Base-by-base conservation (phyloP, 1,284 basidiomycete genomes). In the Waitea zeae region DNA sequence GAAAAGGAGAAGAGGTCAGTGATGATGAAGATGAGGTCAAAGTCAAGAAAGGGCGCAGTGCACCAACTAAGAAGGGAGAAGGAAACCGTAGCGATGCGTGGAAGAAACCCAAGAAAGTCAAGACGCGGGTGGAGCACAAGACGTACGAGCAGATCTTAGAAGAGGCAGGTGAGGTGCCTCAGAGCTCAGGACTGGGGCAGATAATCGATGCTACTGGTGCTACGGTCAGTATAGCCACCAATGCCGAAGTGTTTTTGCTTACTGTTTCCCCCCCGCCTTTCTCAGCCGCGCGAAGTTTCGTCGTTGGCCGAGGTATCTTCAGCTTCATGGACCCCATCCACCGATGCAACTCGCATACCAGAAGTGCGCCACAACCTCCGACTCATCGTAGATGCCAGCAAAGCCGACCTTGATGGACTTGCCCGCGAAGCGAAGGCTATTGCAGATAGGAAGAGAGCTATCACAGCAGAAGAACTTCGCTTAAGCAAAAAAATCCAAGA, bases 171-270 rank as follows among this genome's bases (percentile, higher is more conserved):
- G 61, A 68, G 41, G 68, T 75, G 24, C 40, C 46, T 14, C 57
- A 63, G 1, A 47, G 62, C 3, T 45, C 73, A 3, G 73, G 75
- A 1, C 53, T 89, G 31, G 89, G 87, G 2, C 71, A 79, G 44
- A 90, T 97, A 20, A 81, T 95, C 36, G 92, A 97, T 53, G 84
- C 90, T n/a, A 84, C 87, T 12, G 84, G 90, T 28, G 82, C 83
- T 39, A 83, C 83, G 44, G 86, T 90, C 50, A 41, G 78, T 54
- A 14, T 30, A 12, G 7, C 6, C 29, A 6, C 14, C 11, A 20
- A 17, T 53, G 12, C 27, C 37, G 14, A 7, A 20, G 26, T 20
- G 36, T 31, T 22, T 17, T 30, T 35, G 20, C 18, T 29, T 36
- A 22, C 20, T 33, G 33, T 22, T n/a, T n/a, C n/a, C n/a, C n/a